Evolutionary conservation across 805 yeast genomes (phyloP), one percentile per base, ranked within the genome.

Genomic region (Nakazawaea wyomingensis): DNA sequence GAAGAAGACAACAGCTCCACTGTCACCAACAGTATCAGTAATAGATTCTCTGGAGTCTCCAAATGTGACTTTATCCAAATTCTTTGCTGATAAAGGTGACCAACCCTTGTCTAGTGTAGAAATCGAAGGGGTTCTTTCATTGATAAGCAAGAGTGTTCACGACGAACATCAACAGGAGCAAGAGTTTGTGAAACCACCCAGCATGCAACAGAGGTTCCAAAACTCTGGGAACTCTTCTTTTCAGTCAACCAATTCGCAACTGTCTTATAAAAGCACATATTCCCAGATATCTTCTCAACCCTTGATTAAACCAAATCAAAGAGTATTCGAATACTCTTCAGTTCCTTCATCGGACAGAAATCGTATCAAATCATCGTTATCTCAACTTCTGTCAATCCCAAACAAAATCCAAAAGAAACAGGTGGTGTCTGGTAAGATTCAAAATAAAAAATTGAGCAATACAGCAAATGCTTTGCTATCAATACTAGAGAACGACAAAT

Each of bases 91-190:
- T 64, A 86, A 85, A 57, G 95, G 95, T n/a, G 75, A 79, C 44
- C 63, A 62, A n/a, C 88, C 91, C 4, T 66, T 87, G 48, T 69
- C 80, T 11, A 87, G 81, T 19, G 68, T 85, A 34, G 96, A 87
- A 57, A 73, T 80, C 53, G 91, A 83, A 60, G 95, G 95, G n/a
- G 91, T 86, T 1, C 57, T 81, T 48, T 75, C 89, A 5, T 60
- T 85, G 14, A 66, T 75, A 46, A 64, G 65, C 16, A 72, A 69
- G 48, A 64, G 69, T 5, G 59, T 63, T 44, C 56, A 48, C 18
- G 54, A 48, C n/a, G 48, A 39, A 28, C 42, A 17, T 24, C 19
- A 35, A 2, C 5, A 2, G n/a, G n/a, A n/a, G n/a, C n/a, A n/a
- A n/a, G n/a, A n/a, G n/a, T n/a, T n/a, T n/a, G n/a, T n/a, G n/a